phyloP scores from a whole-genome alignment of 2,329 filamentous ascomycete species.

The Pseudopyrenochaeta lycopersici region DNA sequence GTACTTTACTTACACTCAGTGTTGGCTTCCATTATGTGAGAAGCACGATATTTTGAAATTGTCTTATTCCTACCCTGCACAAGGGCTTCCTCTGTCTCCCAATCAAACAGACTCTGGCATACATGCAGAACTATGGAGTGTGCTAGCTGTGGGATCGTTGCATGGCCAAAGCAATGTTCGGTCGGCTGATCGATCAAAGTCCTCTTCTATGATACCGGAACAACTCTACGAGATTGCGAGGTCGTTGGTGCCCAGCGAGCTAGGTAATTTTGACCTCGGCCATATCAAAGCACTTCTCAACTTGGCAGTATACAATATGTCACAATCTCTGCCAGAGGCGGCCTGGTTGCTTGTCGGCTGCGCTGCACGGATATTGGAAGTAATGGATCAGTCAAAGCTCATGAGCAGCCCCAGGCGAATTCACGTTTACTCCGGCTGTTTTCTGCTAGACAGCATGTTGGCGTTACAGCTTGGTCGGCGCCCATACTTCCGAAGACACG shows the following conservation, averaged over 20 bases:
- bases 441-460: constrained; percentile 69
- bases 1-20: constrained; percentile 79
- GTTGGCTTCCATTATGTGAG: constrained; percentile 78
- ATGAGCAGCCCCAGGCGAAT: constrained; percentile 45
- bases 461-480: constrained; percentile 61
- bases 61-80: constrained; percentile 63
- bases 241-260: constrained; percentile 41
- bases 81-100: constrained; percentile 46
- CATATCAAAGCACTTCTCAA: constrained; percentile 55
- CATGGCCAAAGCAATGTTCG: constrained; percentile 27
- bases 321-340: constrained; percentile 62
- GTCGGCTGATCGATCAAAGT: constrained; percentile 2
- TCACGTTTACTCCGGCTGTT: constrained; percentile 65
- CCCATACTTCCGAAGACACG: constrained; percentile 60
- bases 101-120: constrained; percentile 40
- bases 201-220: constrained; percentile 15
- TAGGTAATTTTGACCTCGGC: constrained; percentile 46
- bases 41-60: constrained; percentile 68
- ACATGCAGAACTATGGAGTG: constrained; percentile 57
- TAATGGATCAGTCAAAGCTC: constrained; percentile 48
- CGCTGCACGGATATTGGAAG: constrained; percentile 65
- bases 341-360: constrained; percentile 73
- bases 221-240: constrained; percentile 40
- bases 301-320: constrained; percentile 70
- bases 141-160: constrained; percentile 53